phyloP scores from a whole-genome alignment of 2,329 filamentous ascomycete species.

The Paecilomyces niveus region DNA sequence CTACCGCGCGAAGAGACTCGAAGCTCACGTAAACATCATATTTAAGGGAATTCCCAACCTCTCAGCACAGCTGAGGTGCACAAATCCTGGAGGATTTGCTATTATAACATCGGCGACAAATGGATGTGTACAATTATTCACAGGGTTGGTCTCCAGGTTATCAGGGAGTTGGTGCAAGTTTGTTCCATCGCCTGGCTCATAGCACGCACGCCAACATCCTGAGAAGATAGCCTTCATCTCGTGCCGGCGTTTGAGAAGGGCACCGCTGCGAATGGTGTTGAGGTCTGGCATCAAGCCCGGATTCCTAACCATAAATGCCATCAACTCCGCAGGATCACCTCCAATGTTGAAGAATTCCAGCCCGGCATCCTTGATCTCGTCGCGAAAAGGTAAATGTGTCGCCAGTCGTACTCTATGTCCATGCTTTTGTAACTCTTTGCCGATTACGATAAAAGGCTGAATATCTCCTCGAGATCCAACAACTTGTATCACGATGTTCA shows the following conservation, averaged over 20 bases:
- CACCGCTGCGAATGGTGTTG: slow-evolving; percentile 61
- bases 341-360: slow-evolving; percentile 54
- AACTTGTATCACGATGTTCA: slow-evolving; percentile 52
- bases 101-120: slow-evolving; percentile 52
- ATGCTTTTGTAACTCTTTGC: slow-evolving; percentile 42
- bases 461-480: slow-evolving; percentile 32
- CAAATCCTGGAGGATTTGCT: slow-evolving; percentile 48
- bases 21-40: slow-evolving; percentile 39
- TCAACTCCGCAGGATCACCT: slow-evolving; percentile 47
- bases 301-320: slow-evolving; percentile 48
- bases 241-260: slow-evolving; percentile 65
- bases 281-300: slow-evolving; percentile 31
- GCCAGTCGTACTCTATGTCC: slow-evolving; percentile 52
- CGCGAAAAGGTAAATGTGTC: slow-evolving; percentile 32
- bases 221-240: slow-evolving; percentile 74
- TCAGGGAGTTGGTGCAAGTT: slow-evolving; percentile 15
- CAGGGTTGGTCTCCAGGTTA: neutral
- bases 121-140: slow-evolving; percentile 14
- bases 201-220: slow-evolving; percentile 81
- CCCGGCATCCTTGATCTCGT: slow-evolving; percentile 15
- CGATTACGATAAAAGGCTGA: slow-evolving; percentile 54
- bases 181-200: slow-evolving; percentile 66
- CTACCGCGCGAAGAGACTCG: neutral
- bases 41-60: slow-evolving; percentile 44
- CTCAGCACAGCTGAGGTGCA: slow-evolving; percentile 48